A percentile compares a stretch with the other conserved stretches of the same genome.
These are phyloP conservation scores for Fusarium udum DNA, from an alignment of 2,329 filamentous ascomycete genomes.

Conservation along the genomic window DNA sequence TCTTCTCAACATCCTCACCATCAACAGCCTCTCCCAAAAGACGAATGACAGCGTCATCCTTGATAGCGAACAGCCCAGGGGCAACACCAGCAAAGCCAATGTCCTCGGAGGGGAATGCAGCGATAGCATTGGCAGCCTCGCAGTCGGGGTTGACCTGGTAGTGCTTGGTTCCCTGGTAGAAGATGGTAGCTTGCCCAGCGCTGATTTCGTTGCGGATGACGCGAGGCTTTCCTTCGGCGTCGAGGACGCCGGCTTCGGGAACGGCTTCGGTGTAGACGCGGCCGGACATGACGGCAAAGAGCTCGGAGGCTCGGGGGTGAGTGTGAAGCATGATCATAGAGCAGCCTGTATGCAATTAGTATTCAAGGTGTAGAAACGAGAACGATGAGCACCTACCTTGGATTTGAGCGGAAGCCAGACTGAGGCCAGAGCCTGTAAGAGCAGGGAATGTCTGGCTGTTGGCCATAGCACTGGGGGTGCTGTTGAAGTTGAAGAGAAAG, in stretches of 20 bases:
- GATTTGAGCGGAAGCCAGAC: conserved; percentile 61
- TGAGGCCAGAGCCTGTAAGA: conserved; percentile 60
- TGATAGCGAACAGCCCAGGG: conserved; percentile 59
- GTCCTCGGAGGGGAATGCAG: conserved; percentile 61
- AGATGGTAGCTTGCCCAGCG: conserved; percentile 59
- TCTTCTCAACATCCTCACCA: conserved; percentile 57
- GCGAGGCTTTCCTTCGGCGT: conserved; percentile 48
- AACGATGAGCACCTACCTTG: conserved; percentile 40
- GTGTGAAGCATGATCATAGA: conserved; percentile 66
- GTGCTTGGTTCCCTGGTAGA: conserved; percentile 64
- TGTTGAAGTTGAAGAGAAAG: conserved; percentile 61
- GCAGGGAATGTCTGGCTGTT: conserved; percentile 67
- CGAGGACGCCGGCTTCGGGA: conserved; percentile 58
- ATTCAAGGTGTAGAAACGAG: accelerated
- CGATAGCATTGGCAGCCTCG: conserved; percentile 58
- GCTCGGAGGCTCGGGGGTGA: conserved; percentile 62
- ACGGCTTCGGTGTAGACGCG: conserved; percentile 60
- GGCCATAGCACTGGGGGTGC: conserved; percentile 52
- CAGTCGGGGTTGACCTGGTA: conserved; percentile 66
- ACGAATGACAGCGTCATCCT: conserved; percentile 55
- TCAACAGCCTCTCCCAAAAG: conserved; percentile 56
- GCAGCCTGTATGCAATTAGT: conserved; percentile 49
- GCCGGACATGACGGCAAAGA: conserved; percentile 61
- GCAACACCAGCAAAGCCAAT: conserved; percentile 59
- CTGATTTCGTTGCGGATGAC: conserved; percentile 54